Conservation (phyloP, 768 basidiomycete genomes). For the Pholiota conissans region DNA sequence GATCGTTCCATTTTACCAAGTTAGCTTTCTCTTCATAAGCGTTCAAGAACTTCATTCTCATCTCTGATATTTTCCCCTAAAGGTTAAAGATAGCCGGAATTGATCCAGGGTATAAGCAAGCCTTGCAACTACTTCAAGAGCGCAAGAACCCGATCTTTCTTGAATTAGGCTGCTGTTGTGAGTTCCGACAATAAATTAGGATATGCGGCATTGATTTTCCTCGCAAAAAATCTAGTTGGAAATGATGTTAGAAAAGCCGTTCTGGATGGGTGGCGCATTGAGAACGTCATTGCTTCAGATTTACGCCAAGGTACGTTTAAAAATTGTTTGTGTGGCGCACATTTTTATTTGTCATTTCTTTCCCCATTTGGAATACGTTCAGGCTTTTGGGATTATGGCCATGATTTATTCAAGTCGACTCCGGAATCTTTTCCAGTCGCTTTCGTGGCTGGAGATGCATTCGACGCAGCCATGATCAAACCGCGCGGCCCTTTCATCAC, state of each 20-base stretch:
- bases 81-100: slow-evolving; percentile 31
- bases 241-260: slow-evolving; percentile 39
- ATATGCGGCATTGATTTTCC: background rate
- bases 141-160: slow-evolving; percentile 33
- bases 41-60: background rate
- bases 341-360: background rate
- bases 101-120: slow-evolving; percentile 30
- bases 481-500: slow-evolving; percentile 22
- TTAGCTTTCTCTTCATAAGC: background rate
- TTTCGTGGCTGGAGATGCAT: slow-evolving; percentile 57
- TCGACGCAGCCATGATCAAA: slow-evolving; percentile 44
- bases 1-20: slow-evolving; percentile 27
- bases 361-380: background rate
- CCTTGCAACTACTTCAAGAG: slow-evolving; percentile 23
- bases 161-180: slow-evolving; percentile 48
- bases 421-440: slow-evolving; percentile 50
- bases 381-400: slow-evolving; percentile 66
- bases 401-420: slow-evolving; percentile 56
- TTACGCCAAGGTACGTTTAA: slow-evolving; percentile 27
- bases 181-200: background rate
- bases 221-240: slow-evolving; percentile 33
- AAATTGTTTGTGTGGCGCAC: background rate
- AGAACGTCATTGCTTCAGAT: slow-evolving; percentile 37
- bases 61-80: background rate
- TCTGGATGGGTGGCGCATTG: slow-evolving; percentile 37